Conservation (phyloP, 306 rosid species). For the Quercus glauca region DNA sequence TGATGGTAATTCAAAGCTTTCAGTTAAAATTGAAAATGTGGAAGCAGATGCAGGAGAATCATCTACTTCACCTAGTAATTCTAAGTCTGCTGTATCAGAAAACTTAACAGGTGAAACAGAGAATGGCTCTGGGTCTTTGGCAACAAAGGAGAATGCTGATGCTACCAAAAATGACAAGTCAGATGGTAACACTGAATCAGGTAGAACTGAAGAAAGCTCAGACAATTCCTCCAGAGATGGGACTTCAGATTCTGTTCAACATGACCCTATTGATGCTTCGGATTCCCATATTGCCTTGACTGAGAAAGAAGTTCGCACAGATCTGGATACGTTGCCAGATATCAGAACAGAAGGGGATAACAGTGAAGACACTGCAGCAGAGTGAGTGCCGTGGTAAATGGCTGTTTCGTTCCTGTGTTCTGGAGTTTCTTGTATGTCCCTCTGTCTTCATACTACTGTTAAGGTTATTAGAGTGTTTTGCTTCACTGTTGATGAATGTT, state of each 20-base stretch:
- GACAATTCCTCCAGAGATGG: constrained; percentile 35
- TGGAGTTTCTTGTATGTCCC: constrained; percentile 19
- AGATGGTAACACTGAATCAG: constrained; percentile 25
- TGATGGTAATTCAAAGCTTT: constrained; percentile 17
- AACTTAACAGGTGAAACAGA: constrained; percentile 34
- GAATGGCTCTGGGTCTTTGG: constrained; percentile 20
- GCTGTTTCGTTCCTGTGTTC: constrained; percentile 13
- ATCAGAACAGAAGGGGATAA: constrained; percentile 48
- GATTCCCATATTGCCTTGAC: constrained; percentile 52
- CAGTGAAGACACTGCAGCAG: constrained; percentile 62
- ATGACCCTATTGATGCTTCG: constrained; percentile 61
- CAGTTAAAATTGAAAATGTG: constrained; percentile 33
- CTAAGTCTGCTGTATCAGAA: constrained; percentile 27
- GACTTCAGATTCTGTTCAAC: constrained; percentile 37
- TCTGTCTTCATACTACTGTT: constrained; percentile 10
- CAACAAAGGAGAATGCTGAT: constrained; percentile 32
- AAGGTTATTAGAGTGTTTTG: constrained; percentile 25
- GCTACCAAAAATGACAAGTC: constrained; percentile 38
- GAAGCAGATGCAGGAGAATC: constrained; percentile 36
- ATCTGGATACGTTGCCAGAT: constrained; percentile 69
- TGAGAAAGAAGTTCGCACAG: constrained; percentile 44
- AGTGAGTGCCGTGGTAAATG: constrained; percentile 26
- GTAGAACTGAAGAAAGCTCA: constrained; percentile 28
- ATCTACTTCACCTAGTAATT: constrained; percentile 18
- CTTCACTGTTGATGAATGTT: constrained; percentile 21